These are phyloP conservation scores for Amphirosellinia nigrospora DNA, from an alignment of 495 filamentous ascomycete genomes.

Conservation along the genomic window DNA sequence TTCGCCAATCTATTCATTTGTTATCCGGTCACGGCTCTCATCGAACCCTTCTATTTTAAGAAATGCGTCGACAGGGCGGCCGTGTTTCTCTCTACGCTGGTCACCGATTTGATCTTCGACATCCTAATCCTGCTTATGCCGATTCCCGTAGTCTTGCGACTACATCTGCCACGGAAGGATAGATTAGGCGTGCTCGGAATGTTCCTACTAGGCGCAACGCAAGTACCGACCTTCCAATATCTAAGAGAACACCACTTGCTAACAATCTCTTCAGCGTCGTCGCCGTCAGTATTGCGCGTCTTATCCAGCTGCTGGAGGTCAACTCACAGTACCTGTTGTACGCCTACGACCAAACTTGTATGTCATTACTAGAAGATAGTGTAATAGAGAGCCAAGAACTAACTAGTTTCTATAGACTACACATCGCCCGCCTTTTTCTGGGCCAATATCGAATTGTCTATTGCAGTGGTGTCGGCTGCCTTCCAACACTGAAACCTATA, in stretches of 20 bases:
- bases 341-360: conserved; percentile 37
- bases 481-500: conserved; percentile 41
- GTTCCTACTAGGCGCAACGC: conserved; percentile 58
- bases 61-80: conserved; percentile 31
- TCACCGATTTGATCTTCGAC: conserved; percentile 46
- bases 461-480: conserved; percentile 44
- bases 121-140: conserved; percentile 52
- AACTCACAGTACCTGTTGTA: conserved; percentile 31
- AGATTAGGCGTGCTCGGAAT: conserved; percentile 54
- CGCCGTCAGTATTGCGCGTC: conserved; percentile 31
- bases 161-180: conserved; percentile 52
- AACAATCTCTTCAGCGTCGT: conserved; percentile 27
- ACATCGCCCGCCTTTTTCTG: conserved; percentile 40
- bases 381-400: conserved; percentile 2
- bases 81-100: conserved; percentile 39
- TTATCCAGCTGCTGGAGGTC: conserved; percentile 27
- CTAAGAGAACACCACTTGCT: conserved; percentile 1
- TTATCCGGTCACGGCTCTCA: conserved; percentile 43
- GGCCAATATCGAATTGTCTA: conserved; percentile 43
- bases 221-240: conserved; percentile 32
- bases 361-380: neutral
- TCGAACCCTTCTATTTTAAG: conserved; percentile 34
- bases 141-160: conserved; percentile 52
- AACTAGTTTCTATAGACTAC: conserved; percentile 23
- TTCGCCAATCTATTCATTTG: conserved; percentile 59